Base-by-base conservation (phyloP, 2,329 filamentous ascomycete species). In the Nigrospora osmanthi region DNA sequence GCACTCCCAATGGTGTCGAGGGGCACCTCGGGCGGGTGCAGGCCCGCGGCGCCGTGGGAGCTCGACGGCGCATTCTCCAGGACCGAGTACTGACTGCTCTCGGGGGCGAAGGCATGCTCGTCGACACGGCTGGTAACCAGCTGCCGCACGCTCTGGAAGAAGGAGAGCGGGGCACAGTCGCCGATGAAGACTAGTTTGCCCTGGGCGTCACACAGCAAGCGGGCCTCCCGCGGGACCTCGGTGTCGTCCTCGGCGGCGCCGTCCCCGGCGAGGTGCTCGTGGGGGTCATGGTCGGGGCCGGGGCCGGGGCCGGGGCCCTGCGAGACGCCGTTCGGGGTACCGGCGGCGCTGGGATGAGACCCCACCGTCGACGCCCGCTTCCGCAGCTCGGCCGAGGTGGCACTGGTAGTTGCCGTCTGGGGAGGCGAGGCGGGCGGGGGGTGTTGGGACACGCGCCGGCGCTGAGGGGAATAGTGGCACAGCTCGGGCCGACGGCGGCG, bases 141-240 rank as follows among this genome's bases (percentile, higher is more conserved):
- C 51, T 75, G 69, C 2, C 74, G 65, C 9, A 78, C 69, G 0
- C 72, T 76, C 50, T 77, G 73, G 51, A 78, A 78, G 47, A 78
- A 72, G 0, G 74, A 78, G 15, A 78, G 58, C 0, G 75, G 75
- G 4, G 75, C 75, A 49, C 74, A 78, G 52, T 78, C 75, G 7
- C 75, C 75, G 17, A 78, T 73, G 53, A 78, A 78, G 23, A 75
- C 72, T n/a, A 76, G 55, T 50, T 76, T 76, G 0, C 75, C 75
- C 47, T 75, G 71, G 1, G 71, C 66, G 48, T 78, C 75, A 35
- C 70, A 69, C 0, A 78, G 59, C 6, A 78, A 58, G 1, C 73
- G 63, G 3, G 74, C 75, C 47, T 78, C 75, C 1, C 73, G 64
- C 2, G 73, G 75, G 4, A 78, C 75, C 16, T 77, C 73, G 0